Evolutionary conservation across 129 eudicot genomes (phyloP).

Genomic region (Oenanthe sinensis): DNA sequence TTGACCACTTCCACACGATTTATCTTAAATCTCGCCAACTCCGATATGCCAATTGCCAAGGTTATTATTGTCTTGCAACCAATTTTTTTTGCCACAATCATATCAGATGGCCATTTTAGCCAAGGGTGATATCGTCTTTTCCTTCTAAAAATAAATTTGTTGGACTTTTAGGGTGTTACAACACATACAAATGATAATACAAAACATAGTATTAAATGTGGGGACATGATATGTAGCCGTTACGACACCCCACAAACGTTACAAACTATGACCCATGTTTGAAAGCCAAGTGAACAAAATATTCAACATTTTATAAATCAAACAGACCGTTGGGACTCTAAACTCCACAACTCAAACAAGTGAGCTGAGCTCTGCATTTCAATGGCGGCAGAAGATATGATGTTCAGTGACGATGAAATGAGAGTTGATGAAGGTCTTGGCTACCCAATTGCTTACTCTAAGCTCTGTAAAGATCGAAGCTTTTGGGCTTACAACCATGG

Average conservation of each 20-base stretch:
- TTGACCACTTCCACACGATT: background rate
- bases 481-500: conserved; percentile 60
- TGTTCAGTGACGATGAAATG: conserved; percentile 61
- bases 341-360: background rate
- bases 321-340: background rate
- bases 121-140: background rate
- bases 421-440: conserved; percentile 61
- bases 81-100: too few relatives aligned
- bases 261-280: background rate
- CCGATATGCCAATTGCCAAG: background rate
- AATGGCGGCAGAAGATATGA: conserved; percentile 48
- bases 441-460: conserved; percentile 73
- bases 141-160: background rate
- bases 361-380: background rate
- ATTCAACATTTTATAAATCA: background rate
- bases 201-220: background rate
- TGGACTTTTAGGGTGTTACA: background rate
- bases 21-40: background rate
- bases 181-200: background rate
- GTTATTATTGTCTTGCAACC: background rate
- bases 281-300: background rate
- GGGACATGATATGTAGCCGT: background rate
- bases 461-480: conserved; percentile 62
- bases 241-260: conserved; percentile 2
- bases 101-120: background rate